Conservation (phyloP, 257 asterid genomes). For the Haberlea rhodopensis region DNA sequence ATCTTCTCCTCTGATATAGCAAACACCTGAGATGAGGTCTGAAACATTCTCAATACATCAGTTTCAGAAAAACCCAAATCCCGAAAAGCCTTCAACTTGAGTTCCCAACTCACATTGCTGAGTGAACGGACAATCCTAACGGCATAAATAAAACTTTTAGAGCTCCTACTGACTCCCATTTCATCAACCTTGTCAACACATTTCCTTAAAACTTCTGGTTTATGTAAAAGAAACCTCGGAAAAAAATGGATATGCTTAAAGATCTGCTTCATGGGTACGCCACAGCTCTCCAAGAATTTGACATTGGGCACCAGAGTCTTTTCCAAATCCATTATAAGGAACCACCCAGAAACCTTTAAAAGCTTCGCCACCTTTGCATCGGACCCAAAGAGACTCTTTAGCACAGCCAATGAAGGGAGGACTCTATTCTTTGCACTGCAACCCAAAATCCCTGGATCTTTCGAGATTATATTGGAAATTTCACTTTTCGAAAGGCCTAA, state of each 20-base stretch:
- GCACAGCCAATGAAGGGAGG: conserved; percentile 27
- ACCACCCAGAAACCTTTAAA: conserved; percentile 22
- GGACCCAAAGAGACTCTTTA: conserved; percentile 36
- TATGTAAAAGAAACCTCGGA: conserved; percentile 34
- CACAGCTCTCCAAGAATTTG: conserved; percentile 39
- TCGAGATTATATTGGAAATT: conserved; percentile 30
- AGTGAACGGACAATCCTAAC: conserved; percentile 27
- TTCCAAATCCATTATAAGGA: conserved; percentile 27
- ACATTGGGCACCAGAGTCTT: conserved; percentile 38
- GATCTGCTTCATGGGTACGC: conserved; percentile 31
- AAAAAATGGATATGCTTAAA: not conserved
- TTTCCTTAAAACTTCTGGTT: conserved; percentile 34
- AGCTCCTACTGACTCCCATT: conserved; percentile 33
- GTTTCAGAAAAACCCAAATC: conserved; percentile 37
- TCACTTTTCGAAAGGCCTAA: conserved; percentile 32
- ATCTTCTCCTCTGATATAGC: conserved; percentile 30
- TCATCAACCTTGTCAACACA: conserved; percentile 26
- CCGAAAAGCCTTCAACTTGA: conserved; percentile 32
- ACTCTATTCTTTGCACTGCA: conserved; percentile 19
- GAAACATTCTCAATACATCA: conserved; percentile 26
- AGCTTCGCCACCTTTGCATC: conserved; percentile 28
- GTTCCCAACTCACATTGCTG: conserved; percentile 29
- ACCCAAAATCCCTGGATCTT: conserved; percentile 25
- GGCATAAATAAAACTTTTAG: conserved; percentile 33
- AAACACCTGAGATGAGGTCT: conserved; percentile 29